Conservation (phyloP, 176 grass and related monocot genomes). For the Phragmites australis region DNA sequence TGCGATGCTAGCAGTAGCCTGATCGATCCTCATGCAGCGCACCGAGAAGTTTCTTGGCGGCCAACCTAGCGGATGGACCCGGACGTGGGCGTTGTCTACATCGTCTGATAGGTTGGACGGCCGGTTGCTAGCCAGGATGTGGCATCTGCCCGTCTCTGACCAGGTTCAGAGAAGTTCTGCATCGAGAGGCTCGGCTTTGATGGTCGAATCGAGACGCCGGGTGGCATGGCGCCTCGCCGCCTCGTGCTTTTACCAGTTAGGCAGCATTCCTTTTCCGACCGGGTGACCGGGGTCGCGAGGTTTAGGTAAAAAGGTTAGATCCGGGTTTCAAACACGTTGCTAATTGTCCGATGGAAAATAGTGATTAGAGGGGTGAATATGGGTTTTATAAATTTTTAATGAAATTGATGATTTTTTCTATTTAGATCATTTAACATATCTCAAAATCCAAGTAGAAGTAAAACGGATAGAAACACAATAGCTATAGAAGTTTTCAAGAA, state of each 20-base stretch:
- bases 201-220: neutral
- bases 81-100: neutral
- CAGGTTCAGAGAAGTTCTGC: conserved; percentile 10
- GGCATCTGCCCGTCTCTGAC: conserved; percentile 9
- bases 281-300: neutral
- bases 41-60: neutral
- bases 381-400: no score
- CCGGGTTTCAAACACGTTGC: neutral
- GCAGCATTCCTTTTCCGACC: neutral
- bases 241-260: conserved; percentile 7
- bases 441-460: no score
- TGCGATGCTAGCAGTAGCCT: neutral
- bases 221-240: neutral
- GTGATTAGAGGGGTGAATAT: no score
- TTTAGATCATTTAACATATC: no score
- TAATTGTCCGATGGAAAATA: neutral
- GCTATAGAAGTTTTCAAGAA: no score
- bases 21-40: neutral
- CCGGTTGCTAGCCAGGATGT: neutral
- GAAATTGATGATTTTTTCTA: no score
- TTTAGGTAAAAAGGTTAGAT: neutral
- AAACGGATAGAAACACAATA: no score
- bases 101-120: neutral
- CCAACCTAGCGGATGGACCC: conserved; percentile 7
- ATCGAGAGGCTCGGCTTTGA: neutral